These are phyloP conservation scores for Echium plantagineum DNA, from an alignment of 257 asterid genomes.

Conservation along the genomic window DNA sequence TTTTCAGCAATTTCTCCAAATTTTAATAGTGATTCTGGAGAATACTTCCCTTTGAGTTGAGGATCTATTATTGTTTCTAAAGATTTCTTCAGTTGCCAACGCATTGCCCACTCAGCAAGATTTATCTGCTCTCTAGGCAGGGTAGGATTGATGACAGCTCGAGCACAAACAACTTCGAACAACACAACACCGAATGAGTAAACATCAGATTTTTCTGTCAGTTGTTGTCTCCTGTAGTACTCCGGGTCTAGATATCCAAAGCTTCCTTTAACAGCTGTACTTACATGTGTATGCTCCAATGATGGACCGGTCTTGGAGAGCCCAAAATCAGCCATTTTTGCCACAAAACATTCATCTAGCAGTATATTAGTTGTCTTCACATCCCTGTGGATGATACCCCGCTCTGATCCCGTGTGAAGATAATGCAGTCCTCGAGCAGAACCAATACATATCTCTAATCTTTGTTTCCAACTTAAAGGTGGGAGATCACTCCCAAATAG, in stretches of 20 bases:
- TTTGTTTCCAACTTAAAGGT: conserved; percentile 62
- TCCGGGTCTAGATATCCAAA: conserved; percentile 85
- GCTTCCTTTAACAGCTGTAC: conserved; percentile 90
- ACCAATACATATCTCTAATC: conserved; percentile 67
- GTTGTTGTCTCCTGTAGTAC: conserved; percentile 69
- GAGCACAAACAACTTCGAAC: conserved; percentile 57
- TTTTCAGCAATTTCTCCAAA: conserved; percentile 78
- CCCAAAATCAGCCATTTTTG: conserved; percentile 90
- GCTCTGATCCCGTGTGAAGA: conserved; percentile 81
- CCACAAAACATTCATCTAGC: conserved; percentile 55
- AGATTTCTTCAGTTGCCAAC: conserved; percentile 44
- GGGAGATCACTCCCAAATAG: conserved; percentile 64
- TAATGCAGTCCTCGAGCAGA: conserved; percentile 78
- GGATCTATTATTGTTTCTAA: conserved; percentile 60
- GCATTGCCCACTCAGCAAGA: conserved; percentile 87
- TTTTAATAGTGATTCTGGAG: conserved; percentile 42
- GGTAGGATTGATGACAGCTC: conserved; percentile 69
- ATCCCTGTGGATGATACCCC: conserved; percentile 77
- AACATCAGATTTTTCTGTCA: conserved; percentile 81
- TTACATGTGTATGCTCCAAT: conserved; percentile 77
- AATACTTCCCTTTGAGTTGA: conserved; percentile 31
- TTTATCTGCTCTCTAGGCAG: conserved; percentile 72
- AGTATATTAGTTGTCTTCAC: conserved; percentile 80
- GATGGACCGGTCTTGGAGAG: conserved; percentile 76
- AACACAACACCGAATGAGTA: conserved; percentile 86